Conservation (phyloP, 768 basidiomycete species). For the Termitomyces sp. region DNA sequence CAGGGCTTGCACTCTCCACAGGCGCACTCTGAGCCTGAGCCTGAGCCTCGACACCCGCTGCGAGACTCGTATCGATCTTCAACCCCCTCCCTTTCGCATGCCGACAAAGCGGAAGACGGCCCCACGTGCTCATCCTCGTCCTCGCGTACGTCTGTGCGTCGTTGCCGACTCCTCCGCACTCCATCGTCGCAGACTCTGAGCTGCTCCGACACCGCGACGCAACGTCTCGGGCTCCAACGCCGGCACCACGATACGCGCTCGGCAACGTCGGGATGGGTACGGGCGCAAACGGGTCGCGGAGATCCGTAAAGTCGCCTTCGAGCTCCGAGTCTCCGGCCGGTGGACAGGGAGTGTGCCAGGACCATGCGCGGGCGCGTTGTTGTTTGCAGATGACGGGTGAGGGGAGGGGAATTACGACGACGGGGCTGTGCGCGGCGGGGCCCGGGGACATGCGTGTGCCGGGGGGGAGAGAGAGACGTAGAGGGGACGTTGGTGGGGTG, state of each 20-base stretch:
- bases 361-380: too few relatives aligned
- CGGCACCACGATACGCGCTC: background rate
- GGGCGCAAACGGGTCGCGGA: conserved; percentile 7
- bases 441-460: background rate
- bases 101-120: background rate
- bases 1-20: too few relatives aligned
- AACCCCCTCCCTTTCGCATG: too few relatives aligned
- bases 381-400: background rate
- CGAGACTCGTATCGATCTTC: background rate
- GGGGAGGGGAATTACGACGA: background rate
- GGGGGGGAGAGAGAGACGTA: background rate
- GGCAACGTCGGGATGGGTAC: background rate
- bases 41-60: too few relatives aligned
- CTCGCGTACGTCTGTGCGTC: background rate
- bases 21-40: background rate
- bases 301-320: conserved; percentile 3
- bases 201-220: background rate
- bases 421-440: background rate
- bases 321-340: too few relatives aligned
- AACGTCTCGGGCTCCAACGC: too few relatives aligned
- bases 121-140: background rate
- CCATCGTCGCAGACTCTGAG: too few relatives aligned
- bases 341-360: background rate
- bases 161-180: too few relatives aligned
- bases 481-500: background rate